phyloP scores from a whole-genome alignment of 1,284 basidiomycete species.

The Marasmius tenuissimus region DNA sequence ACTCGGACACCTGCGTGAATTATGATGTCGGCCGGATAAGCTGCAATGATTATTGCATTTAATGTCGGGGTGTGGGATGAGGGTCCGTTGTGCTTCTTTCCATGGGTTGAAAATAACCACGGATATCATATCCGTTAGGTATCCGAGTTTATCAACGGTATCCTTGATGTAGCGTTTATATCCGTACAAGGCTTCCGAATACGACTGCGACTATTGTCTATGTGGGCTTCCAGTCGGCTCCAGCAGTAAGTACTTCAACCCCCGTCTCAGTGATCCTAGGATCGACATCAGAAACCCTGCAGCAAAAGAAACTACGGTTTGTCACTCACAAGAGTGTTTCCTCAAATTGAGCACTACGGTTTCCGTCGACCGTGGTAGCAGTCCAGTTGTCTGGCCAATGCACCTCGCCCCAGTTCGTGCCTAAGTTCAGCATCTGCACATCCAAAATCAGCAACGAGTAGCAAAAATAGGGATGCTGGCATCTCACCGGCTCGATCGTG shows the following conservation, averaged over 20 bases:
- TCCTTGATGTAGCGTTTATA: too few relatives aligned
- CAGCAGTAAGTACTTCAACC: slow-evolving; percentile 84
- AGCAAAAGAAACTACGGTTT: slow-evolving; percentile 1
- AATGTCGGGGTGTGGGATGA: too few relatives aligned
- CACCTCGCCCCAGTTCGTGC: slow-evolving; percentile 66
- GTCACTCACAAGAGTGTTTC: slow-evolving; percentile 80
- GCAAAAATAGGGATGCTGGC: slow-evolving; percentile 6
- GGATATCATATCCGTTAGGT: too few relatives aligned
- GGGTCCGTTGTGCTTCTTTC: too few relatives aligned
- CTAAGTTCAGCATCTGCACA: slow-evolving; percentile 88
- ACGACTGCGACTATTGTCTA: background rate
- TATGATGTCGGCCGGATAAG: too few relatives aligned
- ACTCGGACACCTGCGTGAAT: background rate
- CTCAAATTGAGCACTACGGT: slow-evolving; percentile 92
- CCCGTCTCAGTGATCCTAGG: slow-evolving; percentile 88
- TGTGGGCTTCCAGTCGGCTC: slow-evolving; percentile 35
- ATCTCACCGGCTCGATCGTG: slow-evolving; percentile 77
- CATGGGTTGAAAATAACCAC: too few relatives aligned
- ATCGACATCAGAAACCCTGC: slow-evolving; percentile 14
- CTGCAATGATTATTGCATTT: too few relatives aligned
- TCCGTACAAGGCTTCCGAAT: too few relatives aligned
- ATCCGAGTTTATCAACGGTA: too few relatives aligned
- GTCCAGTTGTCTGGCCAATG: slow-evolving; percentile 96
- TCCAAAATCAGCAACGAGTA: slow-evolving; percentile 5
- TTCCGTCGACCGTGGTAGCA: slow-evolving; percentile 87